These are phyloP conservation scores for Candida dajiaensis DNA, from an alignment of 805 yeast species.

Conservation along the genomic window DNA sequence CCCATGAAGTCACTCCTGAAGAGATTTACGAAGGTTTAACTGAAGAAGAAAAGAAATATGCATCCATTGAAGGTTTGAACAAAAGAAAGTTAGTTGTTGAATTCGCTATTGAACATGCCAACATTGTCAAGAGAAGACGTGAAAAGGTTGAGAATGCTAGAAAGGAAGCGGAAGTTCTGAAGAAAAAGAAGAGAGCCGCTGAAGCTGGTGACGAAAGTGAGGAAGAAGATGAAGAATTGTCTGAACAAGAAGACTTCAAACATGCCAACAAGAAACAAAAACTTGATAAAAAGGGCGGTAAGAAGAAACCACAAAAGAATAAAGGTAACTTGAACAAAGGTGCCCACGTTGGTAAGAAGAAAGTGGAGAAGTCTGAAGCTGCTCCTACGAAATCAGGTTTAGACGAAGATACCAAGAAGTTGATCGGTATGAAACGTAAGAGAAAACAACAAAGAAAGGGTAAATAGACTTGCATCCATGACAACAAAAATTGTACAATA, in stretches of 20 bases:
- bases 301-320: constrained; percentile 20
- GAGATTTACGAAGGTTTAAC: constrained; percentile 69
- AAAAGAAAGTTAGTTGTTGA: constrained; percentile 82
- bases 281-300: constrained; percentile 1
- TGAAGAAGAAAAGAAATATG: constrained; percentile 58
- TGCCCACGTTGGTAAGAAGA: constrained; percentile 21
- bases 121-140: constrained; percentile 84
- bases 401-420: constrained; percentile 50
- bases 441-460: constrained; percentile 45
- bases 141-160: constrained; percentile 50
- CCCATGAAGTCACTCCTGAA: constrained; percentile 69
- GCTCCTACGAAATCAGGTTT: constrained; percentile 30
- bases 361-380: background rate
- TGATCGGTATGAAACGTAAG: constrained; percentile 66
- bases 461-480: constrained; percentile 7
- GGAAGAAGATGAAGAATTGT: constrained; percentile 20
- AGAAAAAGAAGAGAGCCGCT: constrained; percentile 20
- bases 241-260: constrained; percentile 14
- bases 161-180: constrained; percentile 24
- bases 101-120: constrained; percentile 93
- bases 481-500: constrained; percentile 1
- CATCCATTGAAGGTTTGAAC: constrained; percentile 45
- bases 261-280: constrained; percentile 11
- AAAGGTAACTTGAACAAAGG: constrained; percentile 43
- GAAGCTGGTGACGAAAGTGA: constrained; percentile 5